Evolutionary conservation across 441 rosid genomes (phyloP).

Genomic region (Cnidoscolus chayamansa): DNA sequence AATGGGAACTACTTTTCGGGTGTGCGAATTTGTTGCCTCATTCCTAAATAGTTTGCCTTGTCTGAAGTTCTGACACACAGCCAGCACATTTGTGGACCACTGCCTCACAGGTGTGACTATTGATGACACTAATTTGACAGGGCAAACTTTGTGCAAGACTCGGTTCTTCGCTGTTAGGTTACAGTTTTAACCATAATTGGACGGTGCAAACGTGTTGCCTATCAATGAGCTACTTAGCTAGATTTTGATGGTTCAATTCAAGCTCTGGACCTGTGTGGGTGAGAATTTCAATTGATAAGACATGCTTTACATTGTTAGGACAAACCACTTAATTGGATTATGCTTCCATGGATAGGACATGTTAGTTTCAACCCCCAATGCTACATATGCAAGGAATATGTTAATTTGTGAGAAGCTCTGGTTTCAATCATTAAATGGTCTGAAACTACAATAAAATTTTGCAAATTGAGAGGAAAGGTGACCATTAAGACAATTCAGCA

Average conservation of each 20-base stretch:
- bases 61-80: not conserved
- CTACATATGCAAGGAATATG: too few relatives aligned
- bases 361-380: too few relatives aligned
- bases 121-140: not conserved
- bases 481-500: too few relatives aligned
- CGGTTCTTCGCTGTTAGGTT: not conserved
- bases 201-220: not conserved
- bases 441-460: too few relatives aligned
- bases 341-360: too few relatives aligned
- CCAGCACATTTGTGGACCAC: not conserved
- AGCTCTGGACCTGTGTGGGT: too few relatives aligned
- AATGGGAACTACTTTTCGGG: not conserved
- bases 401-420: too few relatives aligned
- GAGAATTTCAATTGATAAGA: too few relatives aligned
- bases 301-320: too few relatives aligned
- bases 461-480: too few relatives aligned
- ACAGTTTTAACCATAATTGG: slow-evolving; percentile 3
- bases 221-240: not conserved
- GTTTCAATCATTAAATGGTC: too few relatives aligned
- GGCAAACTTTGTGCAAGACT: not conserved
- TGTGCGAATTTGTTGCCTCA: not conserved
- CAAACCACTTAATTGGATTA: too few relatives aligned
- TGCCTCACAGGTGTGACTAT: not conserved
- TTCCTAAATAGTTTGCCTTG: not conserved
- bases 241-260: not conserved